A percentile compares a stretch with the other conserved stretches of the same genome.
phyloP scores from a whole-genome alignment of 2,329 filamentous ascomycete genomes.

The Sclerotinia spermophila region DNA sequence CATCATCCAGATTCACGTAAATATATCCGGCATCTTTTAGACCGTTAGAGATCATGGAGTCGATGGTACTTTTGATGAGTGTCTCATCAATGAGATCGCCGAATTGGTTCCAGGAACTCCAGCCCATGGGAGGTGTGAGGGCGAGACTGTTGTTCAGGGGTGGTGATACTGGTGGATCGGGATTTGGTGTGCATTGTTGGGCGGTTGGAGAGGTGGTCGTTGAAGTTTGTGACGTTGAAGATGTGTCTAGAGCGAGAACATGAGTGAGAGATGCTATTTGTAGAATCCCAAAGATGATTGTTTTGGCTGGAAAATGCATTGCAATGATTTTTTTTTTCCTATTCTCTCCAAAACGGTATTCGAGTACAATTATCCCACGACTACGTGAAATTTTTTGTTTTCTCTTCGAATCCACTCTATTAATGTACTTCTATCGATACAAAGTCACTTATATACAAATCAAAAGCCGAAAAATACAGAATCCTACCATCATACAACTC shows the following conservation, averaged over 20 bases:
- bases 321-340: not conserved
- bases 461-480: not conserved
- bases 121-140: slow-evolving; percentile 45
- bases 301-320: not conserved
- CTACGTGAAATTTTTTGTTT: too few relatives aligned
- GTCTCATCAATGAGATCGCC: slow-evolving; percentile 44
- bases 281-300: not conserved
- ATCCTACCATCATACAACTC: not conserved
- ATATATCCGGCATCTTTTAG: not conserved
- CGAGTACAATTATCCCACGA: not conserved
- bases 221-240: not conserved
- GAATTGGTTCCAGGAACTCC: slow-evolving; percentile 53
- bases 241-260: not conserved
- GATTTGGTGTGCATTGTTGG: not conserved
- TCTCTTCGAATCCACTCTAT: not conserved
- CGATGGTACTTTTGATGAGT: not conserved
- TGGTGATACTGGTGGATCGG: not conserved
- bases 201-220: not conserved
- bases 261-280: not conserved
- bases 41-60: not conserved
- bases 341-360: not conserved
- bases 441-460: not conserved
- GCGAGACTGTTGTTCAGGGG: slow-evolving; percentile 39
- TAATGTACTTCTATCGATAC: not conserved
- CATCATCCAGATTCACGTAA: slow-evolving; percentile 7